Evolutionary conservation across 345 rosid genomes (phyloP).

Genomic region (Brassica juncea): DNA sequence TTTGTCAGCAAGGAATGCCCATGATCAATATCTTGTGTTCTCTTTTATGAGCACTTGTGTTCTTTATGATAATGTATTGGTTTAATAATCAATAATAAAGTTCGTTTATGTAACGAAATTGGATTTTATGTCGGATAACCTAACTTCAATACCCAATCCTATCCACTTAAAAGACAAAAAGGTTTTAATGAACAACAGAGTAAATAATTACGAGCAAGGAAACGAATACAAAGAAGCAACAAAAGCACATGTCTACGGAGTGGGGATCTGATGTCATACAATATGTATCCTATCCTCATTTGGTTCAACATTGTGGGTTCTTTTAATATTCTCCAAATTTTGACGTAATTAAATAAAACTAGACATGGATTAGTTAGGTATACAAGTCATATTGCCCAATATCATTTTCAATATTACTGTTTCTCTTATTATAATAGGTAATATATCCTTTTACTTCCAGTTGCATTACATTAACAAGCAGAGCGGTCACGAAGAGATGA

Average conservation of each 20-base stretch:
- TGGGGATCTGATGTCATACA: conserved; percentile 16
- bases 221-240: not conserved
- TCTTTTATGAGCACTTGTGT: not conserved
- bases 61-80: not conserved
- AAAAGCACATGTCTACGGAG: not conserved
- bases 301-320: conserved; percentile 1
- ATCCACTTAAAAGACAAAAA: not conserved
- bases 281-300: conserved; percentile 2
- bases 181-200: not conserved
- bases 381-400: not conserved
- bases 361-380: conserved; percentile 20
- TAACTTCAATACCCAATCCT: not conserved
- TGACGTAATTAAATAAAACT: not conserved
- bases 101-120: not conserved
- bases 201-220: not conserved
- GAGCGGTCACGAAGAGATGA: conserved; percentile 4
- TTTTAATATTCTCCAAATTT: conserved; percentile 7
- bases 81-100: not conserved
- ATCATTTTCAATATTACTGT: not conserved
- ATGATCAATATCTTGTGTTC: not conserved
- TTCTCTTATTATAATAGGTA: not conserved
- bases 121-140: not conserved
- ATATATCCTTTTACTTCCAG: not conserved
- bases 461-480: not conserved
- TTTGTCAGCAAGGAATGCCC: not conserved